Evolutionary conservation across 2,329 filamentous ascomycete genomes (phyloP).

Genomic region (Hypoxylon sp.): DNA sequence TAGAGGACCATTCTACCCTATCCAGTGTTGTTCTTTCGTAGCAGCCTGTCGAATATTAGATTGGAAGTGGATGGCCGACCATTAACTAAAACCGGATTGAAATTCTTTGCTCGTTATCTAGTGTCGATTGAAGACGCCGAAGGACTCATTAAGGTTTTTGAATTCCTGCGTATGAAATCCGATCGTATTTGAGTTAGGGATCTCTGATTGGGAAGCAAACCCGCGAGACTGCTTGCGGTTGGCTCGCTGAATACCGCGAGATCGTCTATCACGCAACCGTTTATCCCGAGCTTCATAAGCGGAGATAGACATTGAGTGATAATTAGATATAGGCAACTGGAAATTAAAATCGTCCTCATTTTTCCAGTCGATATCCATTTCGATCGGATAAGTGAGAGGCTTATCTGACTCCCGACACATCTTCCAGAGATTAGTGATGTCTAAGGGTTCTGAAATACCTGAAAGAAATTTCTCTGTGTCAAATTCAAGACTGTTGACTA

Average conservation of each 20-base stretch:
- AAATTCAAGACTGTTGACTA: background rate
- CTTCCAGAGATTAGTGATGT: background rate
- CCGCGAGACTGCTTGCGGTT: background rate
- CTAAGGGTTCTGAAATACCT: background rate
- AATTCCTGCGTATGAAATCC: background rate
- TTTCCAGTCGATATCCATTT: background rate
- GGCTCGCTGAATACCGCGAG: background rate
- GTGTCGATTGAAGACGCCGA: background rate
- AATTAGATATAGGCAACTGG: background rate
- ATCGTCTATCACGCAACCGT: background rate
- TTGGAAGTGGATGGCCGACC: background rate
- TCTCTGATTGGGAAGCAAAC: background rate
- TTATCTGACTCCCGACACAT: slow-evolving; percentile 1
- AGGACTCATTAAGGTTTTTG: background rate
- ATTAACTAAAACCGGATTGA: background rate
- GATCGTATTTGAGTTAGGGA: background rate
- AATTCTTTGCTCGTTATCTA: background rate
- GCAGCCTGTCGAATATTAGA: background rate
- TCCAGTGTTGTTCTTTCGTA: background rate
- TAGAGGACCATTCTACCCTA: background rate
- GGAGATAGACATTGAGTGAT: background rate
- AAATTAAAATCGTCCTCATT: background rate
- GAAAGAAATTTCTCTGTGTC: background rate
- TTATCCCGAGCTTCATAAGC: background rate
- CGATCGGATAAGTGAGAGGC: background rate